Percentiles rank a stretch among this genome's conserved stretches.
Evolutionary conservation across 768 basidiomycete genomes (phyloP).

Genomic region (Pleurotus citrinopileatus): DNA sequence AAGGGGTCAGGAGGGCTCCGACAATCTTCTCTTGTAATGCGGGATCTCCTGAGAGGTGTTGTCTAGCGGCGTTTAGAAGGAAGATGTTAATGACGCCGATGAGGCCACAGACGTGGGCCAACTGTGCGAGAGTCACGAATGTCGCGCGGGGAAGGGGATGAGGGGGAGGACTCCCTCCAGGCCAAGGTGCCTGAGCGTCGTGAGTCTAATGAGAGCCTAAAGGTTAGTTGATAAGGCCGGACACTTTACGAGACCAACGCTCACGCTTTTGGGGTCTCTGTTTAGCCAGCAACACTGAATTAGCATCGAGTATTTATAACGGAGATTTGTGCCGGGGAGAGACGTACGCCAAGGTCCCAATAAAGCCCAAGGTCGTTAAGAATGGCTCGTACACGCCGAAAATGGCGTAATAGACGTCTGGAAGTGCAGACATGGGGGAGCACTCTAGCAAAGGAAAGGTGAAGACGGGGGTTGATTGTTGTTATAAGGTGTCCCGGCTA

Average conservation of each 20-base stretch:
- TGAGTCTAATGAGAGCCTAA: constrained; percentile 47
- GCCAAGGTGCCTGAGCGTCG: constrained; percentile 77
- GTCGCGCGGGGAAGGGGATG: constrained; percentile 56
- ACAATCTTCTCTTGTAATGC: constrained; percentile 74
- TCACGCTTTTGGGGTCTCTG: constrained; percentile 63
- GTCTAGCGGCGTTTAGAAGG: constrained; percentile 58
- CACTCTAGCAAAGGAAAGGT: constrained; percentile 27
- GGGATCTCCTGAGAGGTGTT: constrained; percentile 53
- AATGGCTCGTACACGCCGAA: constrained; percentile 77
- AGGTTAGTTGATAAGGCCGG: neutral
- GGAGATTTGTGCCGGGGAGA: constrained; percentile 2
- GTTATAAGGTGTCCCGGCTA: constrained; percentile 8
- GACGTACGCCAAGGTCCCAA: constrained; percentile 55
- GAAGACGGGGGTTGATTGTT: neutral
- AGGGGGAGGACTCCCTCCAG: constrained; percentile 42
- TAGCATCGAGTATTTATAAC: constrained; percentile 3
- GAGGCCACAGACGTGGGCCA: constrained; percentile 76
- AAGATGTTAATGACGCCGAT: constrained; percentile 70
- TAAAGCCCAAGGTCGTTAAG: constrained; percentile 58
- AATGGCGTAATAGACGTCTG: constrained; percentile 68
- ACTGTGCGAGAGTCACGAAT: constrained; percentile 67
- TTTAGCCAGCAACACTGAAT: constrained; percentile 14
- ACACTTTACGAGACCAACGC: constrained; percentile 18
- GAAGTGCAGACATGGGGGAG: constrained; percentile 56
- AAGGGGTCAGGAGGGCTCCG: constrained; percentile 58